Evolutionary conservation across 768 basidiomycete genomes (phyloP).

Genomic region (Mycena polygramma): DNA sequence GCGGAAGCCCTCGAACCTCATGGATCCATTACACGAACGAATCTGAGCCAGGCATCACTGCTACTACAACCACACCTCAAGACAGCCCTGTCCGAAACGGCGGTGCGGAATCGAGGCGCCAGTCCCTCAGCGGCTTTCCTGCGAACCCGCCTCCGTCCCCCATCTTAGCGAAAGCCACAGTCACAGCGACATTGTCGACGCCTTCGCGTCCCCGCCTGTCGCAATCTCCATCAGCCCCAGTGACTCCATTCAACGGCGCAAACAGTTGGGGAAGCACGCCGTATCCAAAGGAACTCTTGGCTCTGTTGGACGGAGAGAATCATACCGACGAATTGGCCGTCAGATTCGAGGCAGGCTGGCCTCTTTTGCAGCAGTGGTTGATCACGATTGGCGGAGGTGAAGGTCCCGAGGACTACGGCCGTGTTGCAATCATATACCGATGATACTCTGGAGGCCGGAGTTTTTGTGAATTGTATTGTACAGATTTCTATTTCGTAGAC

Average conservation of each 20-base stretch:
- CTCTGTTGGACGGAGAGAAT: slow-evolving; percentile 88
- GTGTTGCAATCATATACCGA: slow-evolving; percentile 83
- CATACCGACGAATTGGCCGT: slow-evolving; percentile 93
- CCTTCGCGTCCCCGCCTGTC: slow-evolving; percentile 64
- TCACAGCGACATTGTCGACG: slow-evolving; percentile 43
- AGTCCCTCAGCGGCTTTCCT: slow-evolving; percentile 53
- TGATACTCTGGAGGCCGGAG: slow-evolving; percentile 48
- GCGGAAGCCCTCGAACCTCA: slow-evolving; percentile 52
- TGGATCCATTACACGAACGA: slow-evolving; percentile 60
- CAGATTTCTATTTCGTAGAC: slow-evolving; percentile 28
- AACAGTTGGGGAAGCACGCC: slow-evolving; percentile 34
- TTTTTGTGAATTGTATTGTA: slow-evolving; percentile 18
- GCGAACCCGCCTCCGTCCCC: slow-evolving; percentile 57
- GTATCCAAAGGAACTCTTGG: slow-evolving; percentile 70
- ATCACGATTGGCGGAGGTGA: slow-evolving; percentile 69
- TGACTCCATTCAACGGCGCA: slow-evolving; percentile 40
- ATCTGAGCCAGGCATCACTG: slow-evolving; percentile 41
- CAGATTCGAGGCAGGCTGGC: slow-evolving; percentile 87
- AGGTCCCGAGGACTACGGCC: slow-evolving; percentile 77
- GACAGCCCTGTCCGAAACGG: slow-evolving; percentile 30
- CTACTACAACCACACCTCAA: slow-evolving; percentile 33
- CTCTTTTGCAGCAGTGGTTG: slow-evolving; percentile 81
- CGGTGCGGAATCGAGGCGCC: slow-evolving; percentile 53
- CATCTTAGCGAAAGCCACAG: slow-evolving; percentile 49
- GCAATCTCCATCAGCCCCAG: slow-evolving; percentile 71